Base-by-base conservation (phyloP, 1,284 basidiomycete species). In the Moesziomyces parantarcticus region DNA sequence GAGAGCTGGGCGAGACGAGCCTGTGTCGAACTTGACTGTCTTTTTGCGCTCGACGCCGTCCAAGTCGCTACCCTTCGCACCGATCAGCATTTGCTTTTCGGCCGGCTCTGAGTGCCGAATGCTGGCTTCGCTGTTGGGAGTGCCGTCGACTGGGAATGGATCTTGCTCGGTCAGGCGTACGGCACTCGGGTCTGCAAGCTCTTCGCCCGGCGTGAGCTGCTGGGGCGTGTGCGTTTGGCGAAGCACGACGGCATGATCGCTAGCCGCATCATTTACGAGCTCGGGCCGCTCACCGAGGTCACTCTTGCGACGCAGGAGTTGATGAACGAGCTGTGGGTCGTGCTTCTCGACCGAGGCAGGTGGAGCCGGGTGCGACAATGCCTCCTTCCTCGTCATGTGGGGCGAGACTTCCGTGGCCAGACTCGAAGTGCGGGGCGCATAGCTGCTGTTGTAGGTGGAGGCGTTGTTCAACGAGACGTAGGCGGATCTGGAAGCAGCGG, bases 241-340 rank as follows among this genome's bases (percentile, higher is more conserved):
- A 10, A 53, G 23, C 3, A 42, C 68, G n/a, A 79, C 62, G 16
- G 56, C 64, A 43, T 75, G 67, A 43, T 78, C 77, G 46, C 77
- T 78, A 1, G 77, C 77, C 21, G 72, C 53, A 25, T 77, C 75
- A 3, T 52, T 25, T 18, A 53, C 16, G 23, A 42, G 18, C 20
- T 58, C 56, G 1, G 62, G 55, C 11, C 43, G 50, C 51, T 54
- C 49, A 18, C 57, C 62, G 3, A 72, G 42, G 39, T 75, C 62
- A 32, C 72, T 77, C 40, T 61, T 67, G 43, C 72, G 61, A 8
- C 77, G 68, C n/a, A 77, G 58, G 10, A 79, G 70, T 56, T 75
- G 61, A 54, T 75, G 69, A 5, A 74, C 60, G 14, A 65, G 58
- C n/a, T 75, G 60, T 2, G 74, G 74, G 34, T 75, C 61, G 49